A percentile compares a stretch with the other conserved stretches of the same genome.
These are phyloP conservation scores for Solanum hybrid DNA, from an alignment of 305 asterid genomes.

Conservation along the genomic window DNA sequence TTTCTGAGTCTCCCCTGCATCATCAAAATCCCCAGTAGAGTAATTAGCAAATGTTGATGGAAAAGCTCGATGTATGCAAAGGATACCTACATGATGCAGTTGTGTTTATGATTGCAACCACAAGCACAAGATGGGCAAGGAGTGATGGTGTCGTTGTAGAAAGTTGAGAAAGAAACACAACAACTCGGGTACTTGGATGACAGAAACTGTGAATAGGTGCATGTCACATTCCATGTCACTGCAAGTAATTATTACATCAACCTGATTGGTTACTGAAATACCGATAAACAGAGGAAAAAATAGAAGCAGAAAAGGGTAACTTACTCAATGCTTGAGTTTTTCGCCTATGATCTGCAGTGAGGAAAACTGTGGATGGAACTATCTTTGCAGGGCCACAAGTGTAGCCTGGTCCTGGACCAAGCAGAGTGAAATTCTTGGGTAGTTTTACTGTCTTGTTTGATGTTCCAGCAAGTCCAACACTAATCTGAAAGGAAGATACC, in stretches of 20 bases:
- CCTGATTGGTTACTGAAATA: background rate
- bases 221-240: slow-evolving; percentile 97
- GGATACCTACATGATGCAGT: slow-evolving; percentile 44
- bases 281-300: background rate
- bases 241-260: slow-evolving; percentile 8
- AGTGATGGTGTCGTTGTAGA: slow-evolving; percentile 62
- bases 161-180: slow-evolving; percentile 79
- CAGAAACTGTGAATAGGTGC: slow-evolving; percentile 69
- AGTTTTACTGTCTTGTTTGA: slow-evolving; percentile 75
- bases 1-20: slow-evolving; percentile 39
- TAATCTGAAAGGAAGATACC: slow-evolving; percentile 62
- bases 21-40: background rate
- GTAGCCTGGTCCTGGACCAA: slow-evolving; percentile 79
- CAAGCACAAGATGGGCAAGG: slow-evolving; percentile 71
- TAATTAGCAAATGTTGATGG: background rate
- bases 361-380: slow-evolving; percentile 59
- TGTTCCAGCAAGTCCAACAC: slow-evolving; percentile 66
- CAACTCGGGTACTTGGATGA: slow-evolving; percentile 60
- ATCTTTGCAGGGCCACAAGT: slow-evolving; percentile 74
- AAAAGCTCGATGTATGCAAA: background rate
- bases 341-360: slow-evolving; percentile 51
- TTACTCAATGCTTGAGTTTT: slow-evolving; percentile 72
- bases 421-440: slow-evolving; percentile 55
- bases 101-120: slow-evolving; percentile 54
- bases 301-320: background rate